A percentile compares a stretch with the other conserved stretches of the same genome.
Conservation (phyloP, 352 stramenopile genomes). For the Phytopythium kandeliae region DNA sequence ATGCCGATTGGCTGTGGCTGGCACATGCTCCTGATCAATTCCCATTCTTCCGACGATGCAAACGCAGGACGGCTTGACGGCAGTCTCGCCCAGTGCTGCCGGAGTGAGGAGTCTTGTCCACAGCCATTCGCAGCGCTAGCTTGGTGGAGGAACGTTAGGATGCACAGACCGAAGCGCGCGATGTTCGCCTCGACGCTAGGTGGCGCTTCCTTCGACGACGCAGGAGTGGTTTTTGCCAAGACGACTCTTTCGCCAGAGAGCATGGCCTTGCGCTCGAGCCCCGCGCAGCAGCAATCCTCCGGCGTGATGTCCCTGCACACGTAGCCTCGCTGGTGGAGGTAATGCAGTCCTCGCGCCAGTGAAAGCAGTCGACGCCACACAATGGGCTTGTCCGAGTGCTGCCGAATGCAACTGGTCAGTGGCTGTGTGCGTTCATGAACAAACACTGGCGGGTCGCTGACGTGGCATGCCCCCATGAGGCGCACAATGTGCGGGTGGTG, state of each 20-base stretch:
- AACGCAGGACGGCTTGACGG: neutral
- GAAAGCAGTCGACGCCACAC: neutral
- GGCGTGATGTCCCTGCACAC: neutral
- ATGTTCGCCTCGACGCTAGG: neutral
- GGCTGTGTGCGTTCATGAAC: slow-evolving; percentile 4
- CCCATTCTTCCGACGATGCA: neutral
- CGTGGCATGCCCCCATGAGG: slow-evolving; percentile 31
- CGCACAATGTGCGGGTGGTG: slow-evolving; percentile 25
- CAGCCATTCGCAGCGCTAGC: neutral
- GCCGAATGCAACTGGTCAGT: neutral
- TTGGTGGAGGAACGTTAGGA: neutral
- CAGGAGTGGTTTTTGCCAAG: neutral
- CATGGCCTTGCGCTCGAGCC: neutral
- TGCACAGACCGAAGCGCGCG: neutral
- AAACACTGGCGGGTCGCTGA: slow-evolving; percentile 18
- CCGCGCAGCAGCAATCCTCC: neutral
- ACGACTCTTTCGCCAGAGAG: neutral
- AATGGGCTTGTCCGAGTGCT: neutral
- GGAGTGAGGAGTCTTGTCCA: too few species aligned
- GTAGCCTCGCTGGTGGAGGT: neutral
- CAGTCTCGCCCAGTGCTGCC: neutral
- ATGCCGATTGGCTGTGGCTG: neutral
- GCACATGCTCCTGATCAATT: neutral
- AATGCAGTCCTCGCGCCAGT: neutral
- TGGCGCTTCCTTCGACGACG: too few species aligned